Base-by-base conservation (phyloP, 2,329 filamentous ascomycete genomes). In the Ustulina deusta region DNA sequence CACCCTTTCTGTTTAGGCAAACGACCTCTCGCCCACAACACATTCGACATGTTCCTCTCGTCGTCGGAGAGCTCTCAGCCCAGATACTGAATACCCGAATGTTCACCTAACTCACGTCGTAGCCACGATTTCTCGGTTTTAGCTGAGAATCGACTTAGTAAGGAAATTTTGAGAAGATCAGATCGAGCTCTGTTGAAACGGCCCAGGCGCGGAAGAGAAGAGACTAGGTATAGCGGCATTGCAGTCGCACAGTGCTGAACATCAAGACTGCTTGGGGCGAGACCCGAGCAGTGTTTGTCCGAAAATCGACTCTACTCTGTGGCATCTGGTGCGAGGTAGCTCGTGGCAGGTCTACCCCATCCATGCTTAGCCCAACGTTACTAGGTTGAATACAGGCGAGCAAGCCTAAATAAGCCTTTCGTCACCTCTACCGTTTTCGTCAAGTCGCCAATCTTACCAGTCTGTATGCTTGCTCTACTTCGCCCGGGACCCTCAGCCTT, bases 401-500 rank as follows among this genome's bases (percentile, higher is more conserved):
- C 69, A 64, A 71, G 72, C 68, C 64, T 71, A 70, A 68, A 68
- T 61, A 67, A 55, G 58, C 70, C 51, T 68, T 74, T 70, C 57
- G 72, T 59, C 68, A 73, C 71, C 72, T 72, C 64, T 70, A 66
- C 67, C 68, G 55, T 70, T 66, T 61, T 69, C 69, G 62, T 71
- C 36, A 70, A 70, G 70, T 67, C 67, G 71, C 65, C 65, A 58
- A 61, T 68, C 58, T 73, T 72, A 69, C 67, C 36, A 52, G 75
- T 68, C 71, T 72, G 73, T 74, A 76, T 79, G 79, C 78, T 82
- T 81, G 81, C 81, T 80, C 74, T 79, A 68, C 65, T 80, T 74
- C 78, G 79, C 73, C 78, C 77, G 72, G 77, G 75, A 72, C 76
- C 78, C 73, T 77, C 79, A 74, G 75, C 75, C 74, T 75, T 72